Conservation (phyloP, 2,329 filamentous ascomycete genomes). For the Cryphonectria naterciae region DNA sequence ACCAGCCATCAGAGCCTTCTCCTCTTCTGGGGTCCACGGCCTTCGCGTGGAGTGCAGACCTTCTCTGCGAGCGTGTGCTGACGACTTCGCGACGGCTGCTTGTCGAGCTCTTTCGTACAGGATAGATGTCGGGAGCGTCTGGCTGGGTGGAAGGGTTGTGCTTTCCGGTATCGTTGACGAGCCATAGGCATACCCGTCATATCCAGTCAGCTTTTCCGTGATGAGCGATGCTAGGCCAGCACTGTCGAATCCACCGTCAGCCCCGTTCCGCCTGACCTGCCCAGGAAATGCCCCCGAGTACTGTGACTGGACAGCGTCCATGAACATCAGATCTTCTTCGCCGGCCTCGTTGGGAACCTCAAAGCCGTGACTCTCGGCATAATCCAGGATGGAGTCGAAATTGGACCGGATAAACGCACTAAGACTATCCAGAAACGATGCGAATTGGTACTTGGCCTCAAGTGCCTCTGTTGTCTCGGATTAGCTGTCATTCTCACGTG, state of each 20-base stretch:
- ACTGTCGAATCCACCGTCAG: slow-evolving; percentile 30
- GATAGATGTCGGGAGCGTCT: slow-evolving; percentile 57
- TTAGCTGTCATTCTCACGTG: slow-evolving; percentile 27
- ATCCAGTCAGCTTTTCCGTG: slow-evolving; percentile 31
- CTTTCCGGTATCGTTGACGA: slow-evolving; percentile 37
- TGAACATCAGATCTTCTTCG: slow-evolving; percentile 30
- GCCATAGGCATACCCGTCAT: slow-evolving; percentile 20
- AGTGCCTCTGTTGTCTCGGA: slow-evolving; percentile 38
- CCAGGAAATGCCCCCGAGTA: slow-evolving; percentile 28
- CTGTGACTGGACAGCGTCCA: slow-evolving; percentile 27
- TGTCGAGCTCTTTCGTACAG: slow-evolving; percentile 64
- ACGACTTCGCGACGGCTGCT: slow-evolving; percentile 60
- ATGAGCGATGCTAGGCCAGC: slow-evolving; percentile 36
- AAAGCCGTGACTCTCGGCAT: slow-evolving; percentile 43
- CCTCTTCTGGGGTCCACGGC: slow-evolving; percentile 87
- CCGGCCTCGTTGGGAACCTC: slow-evolving; percentile 41
- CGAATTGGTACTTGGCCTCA: slow-evolving; percentile 45
- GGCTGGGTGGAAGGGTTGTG: slow-evolving; percentile 56
- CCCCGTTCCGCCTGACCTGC: slow-evolving; percentile 19
- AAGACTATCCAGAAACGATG: slow-evolving; percentile 41
- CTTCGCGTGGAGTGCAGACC: slow-evolving; percentile 67
- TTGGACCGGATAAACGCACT: slow-evolving; percentile 40
- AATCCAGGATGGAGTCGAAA: slow-evolving; percentile 39
- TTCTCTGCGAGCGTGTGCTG: slow-evolving; percentile 58
- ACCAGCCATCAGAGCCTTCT: slow-evolving; percentile 86